Percentiles rank a stretch among this genome's conserved stretches.
phyloP scores from a whole-genome alignment of 257 asterid genomes.

The Gynochthodes officinalis region DNA sequence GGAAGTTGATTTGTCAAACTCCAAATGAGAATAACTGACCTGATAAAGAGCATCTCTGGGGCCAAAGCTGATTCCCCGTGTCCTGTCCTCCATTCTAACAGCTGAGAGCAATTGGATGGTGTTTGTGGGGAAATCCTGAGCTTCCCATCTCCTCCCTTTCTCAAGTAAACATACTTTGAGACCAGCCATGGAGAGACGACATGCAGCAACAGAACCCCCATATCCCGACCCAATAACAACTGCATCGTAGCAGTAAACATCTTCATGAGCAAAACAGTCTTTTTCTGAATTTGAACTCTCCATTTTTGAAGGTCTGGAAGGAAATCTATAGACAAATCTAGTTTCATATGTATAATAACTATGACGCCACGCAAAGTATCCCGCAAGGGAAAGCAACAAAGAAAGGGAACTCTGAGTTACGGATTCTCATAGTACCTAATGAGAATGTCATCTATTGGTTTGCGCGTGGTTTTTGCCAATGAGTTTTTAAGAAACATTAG shows the following conservation, averaged over 20 bases:
- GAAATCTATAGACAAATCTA: background rate
- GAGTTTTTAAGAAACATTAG: too few species aligned
- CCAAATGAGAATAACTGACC: background rate
- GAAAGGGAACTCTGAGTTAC: background rate
- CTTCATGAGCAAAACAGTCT: conserved; percentile 5
- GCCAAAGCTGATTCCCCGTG: conserved; percentile 32
- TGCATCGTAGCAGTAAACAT: conserved; percentile 37
- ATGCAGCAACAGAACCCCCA: conserved; percentile 66
- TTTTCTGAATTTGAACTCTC: conserved; percentile 1
- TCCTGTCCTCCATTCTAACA: conserved; percentile 31
- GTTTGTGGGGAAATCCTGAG: conserved; percentile 45
- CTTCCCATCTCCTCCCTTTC: conserved; percentile 51
- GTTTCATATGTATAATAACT: too few species aligned
- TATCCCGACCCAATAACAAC: conserved; percentile 57
- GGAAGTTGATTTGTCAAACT: too few species aligned
- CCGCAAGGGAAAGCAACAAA: background rate
- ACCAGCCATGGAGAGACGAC: conserved; percentile 50
- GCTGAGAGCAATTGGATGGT: conserved; percentile 30
- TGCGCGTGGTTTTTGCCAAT: too few species aligned
- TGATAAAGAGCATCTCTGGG: conserved; percentile 39
- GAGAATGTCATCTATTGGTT: too few species aligned
- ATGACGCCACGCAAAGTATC: too few species aligned
- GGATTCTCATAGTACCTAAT: too few species aligned
- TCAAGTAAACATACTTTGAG: conserved; percentile 50
- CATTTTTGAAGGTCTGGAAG: conserved; percentile 14